Percentiles rank a stretch among this genome's conserved stretches.
Conservation (phyloP, 805 yeast genomes). For the Yarrowia divulgata region DNA sequence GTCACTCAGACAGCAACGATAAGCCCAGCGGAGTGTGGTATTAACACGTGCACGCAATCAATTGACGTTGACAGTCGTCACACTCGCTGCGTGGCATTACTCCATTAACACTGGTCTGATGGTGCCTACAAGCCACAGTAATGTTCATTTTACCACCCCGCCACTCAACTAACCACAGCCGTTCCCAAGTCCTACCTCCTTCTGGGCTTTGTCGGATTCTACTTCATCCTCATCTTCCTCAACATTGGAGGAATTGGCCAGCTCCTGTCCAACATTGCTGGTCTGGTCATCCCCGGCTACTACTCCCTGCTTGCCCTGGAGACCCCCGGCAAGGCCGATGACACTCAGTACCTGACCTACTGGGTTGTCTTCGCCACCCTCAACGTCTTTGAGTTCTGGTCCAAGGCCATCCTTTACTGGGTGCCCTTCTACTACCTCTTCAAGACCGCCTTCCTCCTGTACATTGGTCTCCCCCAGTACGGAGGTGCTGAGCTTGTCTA, state of each 20-base stretch:
- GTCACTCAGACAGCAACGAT: background rate
- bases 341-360: slow-evolving; percentile 86
- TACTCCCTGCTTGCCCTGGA: slow-evolving; percentile 83
- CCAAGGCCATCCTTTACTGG: slow-evolving; percentile 91
- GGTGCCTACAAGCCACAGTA: too few relatives aligned
- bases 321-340: slow-evolving; percentile 73
- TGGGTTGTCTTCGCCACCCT: slow-evolving; percentile 98
- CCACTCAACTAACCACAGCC: slow-evolving; percentile 42
- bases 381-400: slow-evolving; percentile 95
- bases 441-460: slow-evolving; percentile 86
- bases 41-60: too few relatives aligned
- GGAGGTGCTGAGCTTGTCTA: slow-evolving; percentile 86
- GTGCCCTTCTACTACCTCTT: slow-evolving; percentile 95
- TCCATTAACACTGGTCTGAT: too few relatives aligned
- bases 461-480: slow-evolving; percentile 85
- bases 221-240: slow-evolving; percentile 79
- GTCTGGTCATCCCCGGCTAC: slow-evolving; percentile 90
- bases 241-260: slow-evolving; percentile 96
- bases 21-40: background rate
- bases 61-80: too few relatives aligned
- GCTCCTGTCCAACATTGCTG: slow-evolving; percentile 89
- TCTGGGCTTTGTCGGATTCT: slow-evolving; percentile 66
- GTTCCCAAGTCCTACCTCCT: slow-evolving; percentile 87
- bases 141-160: background rate
- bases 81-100: too few relatives aligned